Evolutionary conservation across 441 rosid species (phyloP).

Genomic region (Daphne laureola): DNA sequence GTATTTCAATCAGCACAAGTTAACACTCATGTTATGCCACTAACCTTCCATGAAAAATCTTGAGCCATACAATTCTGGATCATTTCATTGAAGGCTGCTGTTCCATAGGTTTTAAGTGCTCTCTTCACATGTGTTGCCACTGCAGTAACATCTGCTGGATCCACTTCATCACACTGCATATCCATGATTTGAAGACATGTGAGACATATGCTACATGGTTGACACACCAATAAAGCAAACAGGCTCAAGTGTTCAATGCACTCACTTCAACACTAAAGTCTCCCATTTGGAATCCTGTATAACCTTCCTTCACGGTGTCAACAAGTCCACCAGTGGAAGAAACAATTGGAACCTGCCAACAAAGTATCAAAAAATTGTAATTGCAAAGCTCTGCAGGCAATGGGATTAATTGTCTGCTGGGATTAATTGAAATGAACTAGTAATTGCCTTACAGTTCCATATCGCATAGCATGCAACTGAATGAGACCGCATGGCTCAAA

Average conservation of each 20-base stretch:
- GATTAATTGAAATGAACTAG: not conserved
- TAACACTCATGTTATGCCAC: slow-evolving; percentile 12
- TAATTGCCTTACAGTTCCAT: slow-evolving; percentile 58
- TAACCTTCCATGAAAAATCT: slow-evolving; percentile 93
- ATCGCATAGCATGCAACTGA: slow-evolving; percentile 93
- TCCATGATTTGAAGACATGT: slow-evolving; percentile 6
- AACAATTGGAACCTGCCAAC: slow-evolving; percentile 59
- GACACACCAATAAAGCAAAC: not conserved
- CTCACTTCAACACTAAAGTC: slow-evolving; percentile 60
- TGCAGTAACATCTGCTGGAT: slow-evolving; percentile 67
- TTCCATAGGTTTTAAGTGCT: slow-evolving; percentile 52
- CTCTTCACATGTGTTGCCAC: slow-evolving; percentile 42
- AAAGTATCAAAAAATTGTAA: not conserved
- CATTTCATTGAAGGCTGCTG: slow-evolving; percentile 61
- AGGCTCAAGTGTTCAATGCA: not conserved
- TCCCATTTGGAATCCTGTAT: slow-evolving; percentile 90
- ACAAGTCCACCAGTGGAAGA: slow-evolving; percentile 96
- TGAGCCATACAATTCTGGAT: slow-evolving; percentile 77
- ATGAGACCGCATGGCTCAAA: slow-evolving; percentile 98
- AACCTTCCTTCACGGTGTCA: slow-evolving; percentile 82
- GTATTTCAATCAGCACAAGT: too few relatives aligned
- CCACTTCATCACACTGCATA: slow-evolving; percentile 70
- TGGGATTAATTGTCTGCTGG: too few relatives aligned
- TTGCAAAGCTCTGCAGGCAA: not conserved
- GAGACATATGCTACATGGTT: not conserved